Percentiles rank a stretch among this genome's conserved stretches.
Evolutionary conservation across 2,329 filamentous ascomycete genomes (phyloP).

Genomic region (Verticillium longisporum): DNA sequence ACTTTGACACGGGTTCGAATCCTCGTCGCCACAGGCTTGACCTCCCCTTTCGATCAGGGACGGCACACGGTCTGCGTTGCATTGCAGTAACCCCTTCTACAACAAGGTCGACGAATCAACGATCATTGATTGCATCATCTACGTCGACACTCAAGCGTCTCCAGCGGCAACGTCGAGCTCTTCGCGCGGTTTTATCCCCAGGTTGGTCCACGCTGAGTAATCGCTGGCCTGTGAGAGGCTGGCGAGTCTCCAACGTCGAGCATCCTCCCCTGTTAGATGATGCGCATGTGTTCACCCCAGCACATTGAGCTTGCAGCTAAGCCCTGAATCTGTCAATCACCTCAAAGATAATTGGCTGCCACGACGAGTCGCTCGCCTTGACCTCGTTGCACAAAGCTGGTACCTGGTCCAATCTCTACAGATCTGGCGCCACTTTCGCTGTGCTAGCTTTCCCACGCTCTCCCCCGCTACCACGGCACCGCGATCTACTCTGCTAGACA

Average conservation of each 20-base stretch:
- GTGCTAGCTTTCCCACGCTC: not conserved
- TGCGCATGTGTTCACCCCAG: constrained; percentile 3
- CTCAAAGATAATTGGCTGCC: constrained; percentile 6
- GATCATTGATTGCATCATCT: constrained; percentile 12
- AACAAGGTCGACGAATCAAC: constrained; percentile 9
- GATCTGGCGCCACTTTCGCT: not conserved
- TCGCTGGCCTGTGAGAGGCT: constrained; percentile 17
- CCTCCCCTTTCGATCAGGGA: not conserved
- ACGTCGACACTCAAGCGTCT: not conserved
- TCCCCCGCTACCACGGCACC: not conserved
- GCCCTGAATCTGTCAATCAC: constrained; percentile 13
- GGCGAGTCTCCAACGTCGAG: constrained; percentile 2
- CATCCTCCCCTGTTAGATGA: constrained; percentile 4
- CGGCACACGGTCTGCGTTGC: not conserved
- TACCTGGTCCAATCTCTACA: not conserved
- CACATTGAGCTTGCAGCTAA: constrained; percentile 5
- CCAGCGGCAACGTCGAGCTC: not conserved
- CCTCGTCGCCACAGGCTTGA: not conserved
- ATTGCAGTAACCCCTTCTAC: not conserved
- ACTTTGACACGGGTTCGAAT: not conserved
- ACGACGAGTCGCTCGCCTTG: not conserved
- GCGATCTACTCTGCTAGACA: not conserved
- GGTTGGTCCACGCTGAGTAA: constrained; percentile 16
- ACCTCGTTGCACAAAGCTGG: not conserved
- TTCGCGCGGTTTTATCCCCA: not conserved